phyloP scores from a whole-genome alignment of 2,329 filamentous ascomycete species.

The Diplodia seriata region DNA sequence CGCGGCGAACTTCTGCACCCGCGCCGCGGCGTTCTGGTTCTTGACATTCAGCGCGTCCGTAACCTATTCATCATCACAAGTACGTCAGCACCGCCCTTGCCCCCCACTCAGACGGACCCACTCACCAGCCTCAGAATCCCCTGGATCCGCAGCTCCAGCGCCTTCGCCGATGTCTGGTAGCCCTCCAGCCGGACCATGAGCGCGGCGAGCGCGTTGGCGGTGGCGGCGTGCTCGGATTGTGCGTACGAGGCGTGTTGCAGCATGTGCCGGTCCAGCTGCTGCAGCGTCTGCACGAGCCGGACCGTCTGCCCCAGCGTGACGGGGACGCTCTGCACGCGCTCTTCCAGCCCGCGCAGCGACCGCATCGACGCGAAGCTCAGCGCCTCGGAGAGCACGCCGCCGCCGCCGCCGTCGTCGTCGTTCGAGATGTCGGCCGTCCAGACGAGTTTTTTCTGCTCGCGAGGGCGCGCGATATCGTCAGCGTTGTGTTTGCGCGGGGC shows the following conservation, averaged over 20 bases:
- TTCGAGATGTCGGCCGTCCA: constrained; percentile 11
- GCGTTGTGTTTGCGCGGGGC: no score
- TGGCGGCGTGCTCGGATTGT: neutral
- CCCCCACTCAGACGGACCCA: no score
- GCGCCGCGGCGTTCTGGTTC: constrained; percentile 19
- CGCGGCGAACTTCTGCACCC: neutral
- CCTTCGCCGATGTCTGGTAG: neutral
- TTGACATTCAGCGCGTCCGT: constrained; percentile 23
- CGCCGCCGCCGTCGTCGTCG: neutral
- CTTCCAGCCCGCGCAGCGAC: constrained; percentile 15
- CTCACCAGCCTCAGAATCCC: no score
- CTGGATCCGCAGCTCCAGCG: no score
- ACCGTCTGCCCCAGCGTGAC: neutral
- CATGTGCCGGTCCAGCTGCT: neutral
- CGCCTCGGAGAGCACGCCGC: neutral
- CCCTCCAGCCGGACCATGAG: constrained; percentile 4
- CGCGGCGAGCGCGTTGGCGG: neutral
- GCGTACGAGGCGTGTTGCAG: neutral
- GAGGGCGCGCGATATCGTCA: no score
- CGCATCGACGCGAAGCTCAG: constrained; percentile 18
- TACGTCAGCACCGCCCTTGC: no score
- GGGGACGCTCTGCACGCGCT: constrained; percentile 4
- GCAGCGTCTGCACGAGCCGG: neutral
- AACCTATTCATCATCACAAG: no score
- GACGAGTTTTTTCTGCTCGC: neutral